Percentiles rank a stretch among this genome's conserved stretches.
phyloP scores from a whole-genome alignment of 257 asterid genomes.

The Jasminum sambac region DNA sequence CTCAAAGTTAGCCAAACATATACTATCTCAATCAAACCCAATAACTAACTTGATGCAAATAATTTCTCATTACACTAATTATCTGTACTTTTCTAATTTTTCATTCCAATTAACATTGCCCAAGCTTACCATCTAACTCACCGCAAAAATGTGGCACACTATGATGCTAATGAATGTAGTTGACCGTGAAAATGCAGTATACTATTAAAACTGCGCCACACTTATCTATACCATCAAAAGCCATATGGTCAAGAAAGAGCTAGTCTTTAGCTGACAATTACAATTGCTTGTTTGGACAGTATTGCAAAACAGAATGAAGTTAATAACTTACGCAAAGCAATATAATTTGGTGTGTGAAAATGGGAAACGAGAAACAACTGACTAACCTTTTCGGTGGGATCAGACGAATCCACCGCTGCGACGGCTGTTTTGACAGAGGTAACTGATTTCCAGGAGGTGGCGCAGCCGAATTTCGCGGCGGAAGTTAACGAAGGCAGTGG shows the following conservation, averaged over 20 bases:
- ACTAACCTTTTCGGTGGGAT: constrained; percentile 57
- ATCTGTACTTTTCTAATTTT: no score
- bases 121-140: no score
- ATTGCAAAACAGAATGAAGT: no score
- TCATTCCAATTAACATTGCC: no score
- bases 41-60: no score
- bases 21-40: background rate
- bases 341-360: background rate
- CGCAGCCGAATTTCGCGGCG: constrained; percentile 32
- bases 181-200: no score
- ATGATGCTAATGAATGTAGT: no score
- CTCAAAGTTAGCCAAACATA: background rate
- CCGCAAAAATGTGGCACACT: no score
- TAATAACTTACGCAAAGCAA: no score
- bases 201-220: background rate
- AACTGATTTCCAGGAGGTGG: constrained; percentile 36
- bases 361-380: constrained; percentile 1
- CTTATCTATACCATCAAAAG: background rate
- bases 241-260: background rate
- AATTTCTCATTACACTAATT: no score
- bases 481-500: constrained; percentile 32
- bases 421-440: constrained; percentile 49
- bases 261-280: background rate
- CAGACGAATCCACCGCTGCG: constrained; percentile 75
- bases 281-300: no score